These are phyloP conservation scores for Yarrowia porcina DNA, from an alignment of 805 yeast species.

Conservation along the genomic window DNA sequence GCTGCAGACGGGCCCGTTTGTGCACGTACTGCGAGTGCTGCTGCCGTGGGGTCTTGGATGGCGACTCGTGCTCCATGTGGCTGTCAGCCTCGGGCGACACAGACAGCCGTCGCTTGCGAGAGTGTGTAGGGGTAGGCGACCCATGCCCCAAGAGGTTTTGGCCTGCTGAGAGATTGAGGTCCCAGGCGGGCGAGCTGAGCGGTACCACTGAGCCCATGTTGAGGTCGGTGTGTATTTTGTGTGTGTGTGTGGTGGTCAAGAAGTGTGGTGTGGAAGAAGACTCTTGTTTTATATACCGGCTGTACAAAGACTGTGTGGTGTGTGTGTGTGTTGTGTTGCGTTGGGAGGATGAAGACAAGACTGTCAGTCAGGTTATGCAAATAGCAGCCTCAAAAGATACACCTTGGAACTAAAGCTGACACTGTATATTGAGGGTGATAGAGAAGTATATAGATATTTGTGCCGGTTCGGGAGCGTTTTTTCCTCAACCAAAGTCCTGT, in stretches of 20 bases:
- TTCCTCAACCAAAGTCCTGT: too few relatives aligned
- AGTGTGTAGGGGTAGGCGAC: constrained; percentile 2
- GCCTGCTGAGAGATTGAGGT: constrained; percentile 19
- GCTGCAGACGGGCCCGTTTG: constrained; percentile 4
- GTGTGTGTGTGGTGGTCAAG: background rate
- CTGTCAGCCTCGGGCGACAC: background rate
- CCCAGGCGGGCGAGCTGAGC: constrained; percentile 18
- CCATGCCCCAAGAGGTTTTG: constrained; percentile 24
- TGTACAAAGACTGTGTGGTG: too few relatives aligned
- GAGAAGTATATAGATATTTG: too few relatives aligned
- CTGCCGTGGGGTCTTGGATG: background rate
- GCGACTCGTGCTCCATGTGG: constrained; percentile 5
- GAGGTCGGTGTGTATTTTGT: too few relatives aligned
- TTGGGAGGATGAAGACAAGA: background rate
- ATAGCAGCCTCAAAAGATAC: too few relatives aligned
- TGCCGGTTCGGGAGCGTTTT: too few relatives aligned
- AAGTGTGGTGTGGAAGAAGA: background rate
- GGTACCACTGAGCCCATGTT: constrained; percentile 22
- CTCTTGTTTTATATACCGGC: background rate
- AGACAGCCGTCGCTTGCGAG: constrained; percentile 11
- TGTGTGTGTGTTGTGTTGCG: background rate
- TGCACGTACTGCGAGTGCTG: background rate
- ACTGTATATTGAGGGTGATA: too few relatives aligned
- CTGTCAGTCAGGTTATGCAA: too few relatives aligned
- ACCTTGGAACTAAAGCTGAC: too few relatives aligned